Base-by-base conservation (phyloP, 2,329 filamentous ascomycete genomes). In the Talaromyces albobiverticillius region DNA sequence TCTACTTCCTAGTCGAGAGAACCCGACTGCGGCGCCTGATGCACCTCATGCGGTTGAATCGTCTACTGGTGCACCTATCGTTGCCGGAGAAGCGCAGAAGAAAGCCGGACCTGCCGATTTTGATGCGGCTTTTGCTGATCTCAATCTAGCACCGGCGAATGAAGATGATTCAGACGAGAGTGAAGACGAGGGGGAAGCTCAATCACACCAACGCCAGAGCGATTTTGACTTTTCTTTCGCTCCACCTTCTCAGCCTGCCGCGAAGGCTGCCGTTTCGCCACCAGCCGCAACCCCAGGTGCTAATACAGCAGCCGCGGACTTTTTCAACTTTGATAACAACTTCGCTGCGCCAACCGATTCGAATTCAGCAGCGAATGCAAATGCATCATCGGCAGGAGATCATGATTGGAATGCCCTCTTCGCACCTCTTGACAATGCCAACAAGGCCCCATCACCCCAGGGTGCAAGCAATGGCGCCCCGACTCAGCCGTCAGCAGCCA, bases 391-490 rank as follows among this genome's bases (percentile, higher is more conserved):
- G 22, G 67, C 71, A 1, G 71, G 75, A 31, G 45, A 56, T 11
- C 88, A 95, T 62, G 93, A 97, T 69, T 97, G 94, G 94, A 93
- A 97, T 65, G 88, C 90, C 36, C 90, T 97, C 53, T 97, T 97
- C 73, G 88, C 89, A 1, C 86, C 87, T 23, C 77, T 95, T 7
- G 88, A 93, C 62, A 59, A 29, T 52, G 58, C 34, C 14, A 61
- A 62, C 26, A 51, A 29, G 10, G 5, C 41, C 23, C n/a, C 47
- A 9, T 49, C 61, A 16, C 23, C 57, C 18, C 51, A 51, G 22
- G 49, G n/a, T 54, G 47, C 41, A 26, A 51, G 36, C 42, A 55
- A 53, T 46, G 56, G 51, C 23, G 18, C 18, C 36, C 49, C 40
- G 13, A 22, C 48, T 10, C 41, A 56, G 20, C 50, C 38, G 29